These are phyloP conservation scores for Striga hermonthica DNA, from an alignment of 305 asterid species.

Conservation along the genomic window DNA sequence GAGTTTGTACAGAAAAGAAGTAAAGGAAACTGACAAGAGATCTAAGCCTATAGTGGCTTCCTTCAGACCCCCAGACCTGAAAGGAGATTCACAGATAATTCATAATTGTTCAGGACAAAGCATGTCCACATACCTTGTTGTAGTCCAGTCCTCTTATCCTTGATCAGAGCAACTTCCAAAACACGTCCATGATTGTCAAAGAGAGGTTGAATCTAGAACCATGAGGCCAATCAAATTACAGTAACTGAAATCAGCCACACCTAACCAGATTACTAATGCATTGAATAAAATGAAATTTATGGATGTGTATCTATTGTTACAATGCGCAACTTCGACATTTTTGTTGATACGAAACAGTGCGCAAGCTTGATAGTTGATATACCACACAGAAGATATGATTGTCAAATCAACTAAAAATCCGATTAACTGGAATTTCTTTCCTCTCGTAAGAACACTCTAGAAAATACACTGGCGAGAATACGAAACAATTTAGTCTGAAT, in stretches of 20 bases:
- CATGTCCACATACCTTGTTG: slow-evolving; percentile 81
- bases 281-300: neutral
- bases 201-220: slow-evolving; percentile 74
- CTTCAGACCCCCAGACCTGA: slow-evolving; percentile 86
- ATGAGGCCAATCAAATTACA: slow-evolving; percentile 27
- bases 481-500: slow-evolving; percentile 6
- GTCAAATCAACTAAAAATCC: slow-evolving; percentile 12
- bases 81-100: slow-evolving; percentile 48
- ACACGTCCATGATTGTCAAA: slow-evolving; percentile 86
- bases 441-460: neutral
- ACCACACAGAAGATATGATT: slow-evolving; percentile 10
- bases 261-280: slow-evolving; percentile 10
- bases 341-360: slow-evolving; percentile 1
- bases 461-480: slow-evolving; percentile 14
- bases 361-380: slow-evolving; percentile 6
- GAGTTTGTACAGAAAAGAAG: slow-evolving; percentile 55
- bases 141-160: slow-evolving; percentile 90
- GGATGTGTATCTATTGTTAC: neutral
- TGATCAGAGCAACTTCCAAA: slow-evolving; percentile 91
- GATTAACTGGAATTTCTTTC: neutral
- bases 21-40: slow-evolving; percentile 61
- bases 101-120: slow-evolving; percentile 24
- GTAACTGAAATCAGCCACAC: neutral
- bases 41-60: slow-evolving; percentile 62
- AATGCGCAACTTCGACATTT: slow-evolving; percentile 17